Base-by-base conservation (phyloP, 805 yeast species). In the Starmerella scarabaei region DNA sequence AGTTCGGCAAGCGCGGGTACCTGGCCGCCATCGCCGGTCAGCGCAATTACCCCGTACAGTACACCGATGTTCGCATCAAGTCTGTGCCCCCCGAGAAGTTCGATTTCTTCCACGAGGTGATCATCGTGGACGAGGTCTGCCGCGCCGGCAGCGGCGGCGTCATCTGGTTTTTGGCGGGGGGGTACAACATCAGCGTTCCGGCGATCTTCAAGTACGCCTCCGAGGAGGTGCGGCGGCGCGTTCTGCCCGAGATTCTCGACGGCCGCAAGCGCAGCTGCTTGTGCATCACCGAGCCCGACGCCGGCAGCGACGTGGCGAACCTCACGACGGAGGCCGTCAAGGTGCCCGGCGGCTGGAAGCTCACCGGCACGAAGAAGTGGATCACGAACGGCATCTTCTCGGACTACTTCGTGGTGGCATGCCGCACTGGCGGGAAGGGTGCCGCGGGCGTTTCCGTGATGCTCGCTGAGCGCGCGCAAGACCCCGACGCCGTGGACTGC, bases 301-400 rank as follows among this genome's bases (percentile, higher is more conserved):
- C 66, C 12, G 68, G 68, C 21, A 60, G 65, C 18, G 68, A 63
- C 45, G 68, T 63, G 8, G 68, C 68, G 29, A 59, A 59, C 38
- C 38, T 63, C 36, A 58, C 61, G 21, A 59, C 68, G 15, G 53
- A 61, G 27, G 68, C 68, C 20, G 54, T 42, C 35, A 48, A 49
- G 47, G 51, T 61, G 27, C 54, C 53, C n/a, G 66, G 63, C 33
- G 68, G 67, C 28, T 64, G 49, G 48, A 49, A 60, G 31, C 62
- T 64, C 37, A 63, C 56, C 45, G 68, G 68, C 29, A 62, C 61
- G 40, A 64, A 64, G 56, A 64, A 64, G 51, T 64, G 68, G 68
- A 64, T 64, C 56, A 65, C 68, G 38, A 65, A 65, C 47, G 68
- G 68, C 30, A 51, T 62, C 35, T 62, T 60, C 53, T 46, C 64